Evolutionary conservation across 129 eudicot genomes (phyloP), one percentile per base, ranked within the genome.

Genomic region (Saposhnikovia divaricata): DNA sequence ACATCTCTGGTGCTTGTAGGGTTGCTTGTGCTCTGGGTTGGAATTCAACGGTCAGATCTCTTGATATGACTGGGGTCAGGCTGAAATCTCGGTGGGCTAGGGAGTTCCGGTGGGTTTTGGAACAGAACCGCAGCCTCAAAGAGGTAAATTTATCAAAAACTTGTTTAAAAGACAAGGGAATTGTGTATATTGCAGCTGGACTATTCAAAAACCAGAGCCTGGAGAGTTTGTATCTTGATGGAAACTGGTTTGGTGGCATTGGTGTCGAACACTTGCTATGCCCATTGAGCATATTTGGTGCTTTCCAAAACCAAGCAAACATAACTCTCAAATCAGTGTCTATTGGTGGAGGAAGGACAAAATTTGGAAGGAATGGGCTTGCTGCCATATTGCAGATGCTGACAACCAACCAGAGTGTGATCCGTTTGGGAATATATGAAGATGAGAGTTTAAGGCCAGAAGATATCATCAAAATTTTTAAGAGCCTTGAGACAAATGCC

Each of bases 201-300:
- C 91, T 94, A 15, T 94, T 91, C 82, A 93, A 91, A 77, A 93
- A 93, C 82, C 82, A 65, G 74, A 80, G 71, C 13, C 80, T 93
- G 85, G 89, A 93, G 25, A 86, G 50, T 59, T 80, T 93, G 83
- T 74, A 80, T 63, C 86, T 93, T 81, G 86, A 90, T 59, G 90
- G 91, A 74, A 93, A 93, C 81, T 83, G 82, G 86, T 93, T 85
- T 76, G 80, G 88, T 11, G 96, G 96, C n/a, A 42, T 86, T 0
- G 98, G 97, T 5, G 77, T 93, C 12, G 97, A 91, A 74, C 98
- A 93, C 78, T 85, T 93, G 50, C 92, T 93, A 53, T 93, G 97
- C 74, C 98, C 97, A 18, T 81, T 93, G 47, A 93, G 89, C 84
- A 83, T 91, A 68, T 93, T 93, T 79, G 91, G 97, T 15, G 34